Evolutionary conservation across 2,329 filamentous ascomycete species (phyloP).

Genomic region (Xylaria sp.): DNA sequence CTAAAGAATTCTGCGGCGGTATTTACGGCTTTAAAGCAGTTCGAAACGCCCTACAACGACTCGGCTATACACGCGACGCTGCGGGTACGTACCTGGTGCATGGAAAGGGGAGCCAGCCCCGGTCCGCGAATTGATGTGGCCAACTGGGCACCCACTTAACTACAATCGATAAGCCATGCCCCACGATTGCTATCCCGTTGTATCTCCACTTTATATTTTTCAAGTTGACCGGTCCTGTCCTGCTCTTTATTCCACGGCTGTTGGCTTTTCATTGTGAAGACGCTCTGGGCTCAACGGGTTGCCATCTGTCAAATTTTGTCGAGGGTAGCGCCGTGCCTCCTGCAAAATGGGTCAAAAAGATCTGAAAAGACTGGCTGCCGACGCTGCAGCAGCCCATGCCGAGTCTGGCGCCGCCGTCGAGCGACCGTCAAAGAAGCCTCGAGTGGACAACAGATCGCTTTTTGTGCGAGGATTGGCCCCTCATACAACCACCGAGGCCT

Average conservation of each 20-base stretch:
- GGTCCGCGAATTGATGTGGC: too few species aligned
- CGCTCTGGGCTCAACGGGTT: neutral
- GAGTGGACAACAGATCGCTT: slow-evolving; percentile 75
- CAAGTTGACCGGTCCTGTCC: neutral
- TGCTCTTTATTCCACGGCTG: neutral
- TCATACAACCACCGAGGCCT: slow-evolving; percentile 79
- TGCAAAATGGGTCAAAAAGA: slow-evolving; percentile 38
- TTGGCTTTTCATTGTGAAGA: neutral
- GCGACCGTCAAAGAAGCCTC: slow-evolving; percentile 63
- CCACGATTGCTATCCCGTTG: slow-evolving; percentile 23
- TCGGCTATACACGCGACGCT: neutral
- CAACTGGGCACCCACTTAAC: too few species aligned
- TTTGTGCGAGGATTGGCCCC: slow-evolving; percentile 90
- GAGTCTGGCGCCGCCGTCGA: slow-evolving; percentile 39
- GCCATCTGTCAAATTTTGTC: neutral
- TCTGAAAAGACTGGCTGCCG: slow-evolving; percentile 40
- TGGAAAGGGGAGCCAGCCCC: too few species aligned
- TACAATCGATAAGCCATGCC: slow-evolving; percentile 15
- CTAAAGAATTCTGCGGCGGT: too few species aligned
- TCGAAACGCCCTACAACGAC: too few species aligned
- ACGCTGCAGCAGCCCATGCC: slow-evolving; percentile 37
- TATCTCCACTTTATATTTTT: slow-evolving; percentile 41
- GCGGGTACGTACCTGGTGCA: neutral
- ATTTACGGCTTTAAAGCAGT: too few species aligned
- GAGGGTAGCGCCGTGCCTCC: neutral